A percentile compares a stretch with the other conserved stretches of the same genome.
Evolutionary conservation across 2,329 filamentous ascomycete species (phyloP).

Genomic region (Exophiala sp.): DNA sequence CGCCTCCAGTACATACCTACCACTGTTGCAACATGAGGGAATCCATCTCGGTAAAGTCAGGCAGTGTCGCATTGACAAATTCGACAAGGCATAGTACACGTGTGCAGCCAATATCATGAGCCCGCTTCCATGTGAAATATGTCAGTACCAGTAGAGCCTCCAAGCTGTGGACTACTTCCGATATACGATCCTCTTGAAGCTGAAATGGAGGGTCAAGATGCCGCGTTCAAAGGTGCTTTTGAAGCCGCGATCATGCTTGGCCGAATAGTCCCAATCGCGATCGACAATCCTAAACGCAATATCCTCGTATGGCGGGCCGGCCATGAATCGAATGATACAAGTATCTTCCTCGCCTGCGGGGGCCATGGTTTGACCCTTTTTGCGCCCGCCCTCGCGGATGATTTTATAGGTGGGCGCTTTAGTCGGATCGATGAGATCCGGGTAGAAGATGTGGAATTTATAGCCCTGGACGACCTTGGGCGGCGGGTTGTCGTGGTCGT

Average conservation of each 20-base stretch:
- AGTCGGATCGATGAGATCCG: constrained; percentile 88
- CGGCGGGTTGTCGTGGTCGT: constrained; percentile 95
- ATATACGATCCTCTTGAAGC: constrained; percentile 82
- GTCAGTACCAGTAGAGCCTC: too few relatives aligned
- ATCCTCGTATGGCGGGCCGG: constrained; percentile 92
- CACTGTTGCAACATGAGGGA: too few relatives aligned
- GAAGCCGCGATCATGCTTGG: constrained; percentile 90
- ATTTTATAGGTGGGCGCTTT: constrained; percentile 96
- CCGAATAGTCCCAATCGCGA: constrained; percentile 98
- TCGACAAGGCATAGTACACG: too few relatives aligned
- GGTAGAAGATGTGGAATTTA: constrained; percentile 99
- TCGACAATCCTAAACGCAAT: constrained; percentile 96
- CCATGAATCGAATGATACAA: constrained; percentile 90
- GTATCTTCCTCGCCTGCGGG: constrained; percentile 95
- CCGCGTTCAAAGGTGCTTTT: constrained; percentile 97
- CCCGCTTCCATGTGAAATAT: too few relatives aligned
- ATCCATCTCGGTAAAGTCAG: too few relatives aligned
- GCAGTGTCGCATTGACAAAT: too few relatives aligned
- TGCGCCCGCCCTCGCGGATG: constrained; percentile 82
- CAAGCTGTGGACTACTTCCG: constrained; percentile 37
- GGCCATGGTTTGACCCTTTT: constrained; percentile 84
- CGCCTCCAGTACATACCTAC: too few relatives aligned
- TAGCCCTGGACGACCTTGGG: constrained; percentile 98
- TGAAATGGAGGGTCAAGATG: constrained; percentile 92
- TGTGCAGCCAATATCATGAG: too few relatives aligned